A percentile compares a stretch with the other conserved stretches of the same genome.
Evolutionary conservation across 331 rosid genomes (phyloP).

Genomic region (Spiraea crenata): DNA sequence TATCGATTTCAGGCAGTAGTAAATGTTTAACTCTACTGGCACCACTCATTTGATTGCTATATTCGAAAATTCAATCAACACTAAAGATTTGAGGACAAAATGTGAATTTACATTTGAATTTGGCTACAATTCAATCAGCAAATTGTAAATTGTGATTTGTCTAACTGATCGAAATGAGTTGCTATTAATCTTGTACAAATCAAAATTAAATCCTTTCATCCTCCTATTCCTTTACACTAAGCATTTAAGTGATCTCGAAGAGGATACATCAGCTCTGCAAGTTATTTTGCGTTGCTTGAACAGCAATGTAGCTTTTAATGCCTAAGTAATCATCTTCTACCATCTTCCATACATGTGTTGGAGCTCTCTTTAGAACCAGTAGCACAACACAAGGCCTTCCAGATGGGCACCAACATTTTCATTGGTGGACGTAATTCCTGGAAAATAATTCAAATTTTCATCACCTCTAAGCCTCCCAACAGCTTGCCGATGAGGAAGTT

Average conservation of each 20-base stretch:
- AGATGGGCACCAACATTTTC: slow-evolving; percentile 78
- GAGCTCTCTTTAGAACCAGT: slow-evolving; percentile 39
- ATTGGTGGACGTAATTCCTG: slow-evolving; percentile 71
- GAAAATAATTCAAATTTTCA: slow-evolving; percentile 20
- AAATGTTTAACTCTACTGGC: background rate
- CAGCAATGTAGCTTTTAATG: slow-evolving; percentile 6
- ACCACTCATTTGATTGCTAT: background rate
- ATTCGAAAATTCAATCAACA: background rate
- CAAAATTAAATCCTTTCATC: slow-evolving; percentile 9
- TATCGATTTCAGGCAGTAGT: background rate
- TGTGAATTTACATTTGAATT: slow-evolving; percentile 17
- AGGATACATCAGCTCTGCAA: background rate
- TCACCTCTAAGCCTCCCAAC: background rate
- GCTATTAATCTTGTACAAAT: background rate
- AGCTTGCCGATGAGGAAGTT: background rate
- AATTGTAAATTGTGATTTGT: slow-evolving; percentile 13
- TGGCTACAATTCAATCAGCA: slow-evolving; percentile 12
- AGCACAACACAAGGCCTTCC: slow-evolving; percentile 86
- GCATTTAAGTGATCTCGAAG: background rate
- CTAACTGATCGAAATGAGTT: background rate
- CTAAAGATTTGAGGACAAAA: background rate
- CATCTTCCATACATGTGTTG: slow-evolving; percentile 27
- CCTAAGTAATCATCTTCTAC: slow-evolving; percentile 12
- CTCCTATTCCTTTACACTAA: background rate
- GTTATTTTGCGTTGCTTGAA: slow-evolving; percentile 6